Evolutionary conservation across 169 alveolate species (phyloP).

Genomic region (Plasmodium chabaudi): DNA sequence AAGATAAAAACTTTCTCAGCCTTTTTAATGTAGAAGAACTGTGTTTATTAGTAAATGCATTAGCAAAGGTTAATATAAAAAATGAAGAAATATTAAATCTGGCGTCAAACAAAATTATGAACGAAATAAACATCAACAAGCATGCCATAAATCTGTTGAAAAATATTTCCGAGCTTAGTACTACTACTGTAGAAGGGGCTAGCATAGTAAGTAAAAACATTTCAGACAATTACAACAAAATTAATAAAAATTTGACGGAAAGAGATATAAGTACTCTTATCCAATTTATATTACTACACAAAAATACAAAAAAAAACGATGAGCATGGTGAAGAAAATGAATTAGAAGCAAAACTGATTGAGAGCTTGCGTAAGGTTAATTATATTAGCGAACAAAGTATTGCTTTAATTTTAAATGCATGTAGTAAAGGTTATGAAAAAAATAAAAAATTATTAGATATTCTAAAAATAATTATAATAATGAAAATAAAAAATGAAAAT

Average conservation of each 20-base stretch:
- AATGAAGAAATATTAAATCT: conserved; percentile 51
- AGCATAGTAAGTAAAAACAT: neutral
- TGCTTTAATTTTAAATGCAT: conserved; percentile 69
- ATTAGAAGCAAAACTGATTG: conserved; percentile 12
- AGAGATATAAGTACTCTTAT: conserved; percentile 49
- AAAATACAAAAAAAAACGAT: neutral
- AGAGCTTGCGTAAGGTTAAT: conserved; percentile 24
- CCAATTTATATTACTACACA: conserved; percentile 14
- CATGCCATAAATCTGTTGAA: conserved; percentile 34
- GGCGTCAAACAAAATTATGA: conserved; percentile 33
- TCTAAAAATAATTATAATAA: conserved; percentile 35
- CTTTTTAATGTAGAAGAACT: conserved; percentile 46
- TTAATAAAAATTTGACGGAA: conserved; percentile 34
- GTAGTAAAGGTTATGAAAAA: conserved; percentile 26
- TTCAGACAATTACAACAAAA: neutral
- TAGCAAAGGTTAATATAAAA: conserved; percentile 51
- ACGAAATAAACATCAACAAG: conserved; percentile 12
- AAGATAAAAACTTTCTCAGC: neutral
- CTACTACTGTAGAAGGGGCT: neutral
- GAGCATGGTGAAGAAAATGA: neutral
- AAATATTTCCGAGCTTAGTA: conserved; percentile 1
- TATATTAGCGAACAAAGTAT: conserved; percentile 75
- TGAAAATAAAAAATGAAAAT: conserved; percentile 55
- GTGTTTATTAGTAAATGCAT: conserved; percentile 52
- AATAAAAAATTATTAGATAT: conserved; percentile 43